Conservation (phyloP, 768 basidiomycete species). For the Mrakia frigida region DNA sequence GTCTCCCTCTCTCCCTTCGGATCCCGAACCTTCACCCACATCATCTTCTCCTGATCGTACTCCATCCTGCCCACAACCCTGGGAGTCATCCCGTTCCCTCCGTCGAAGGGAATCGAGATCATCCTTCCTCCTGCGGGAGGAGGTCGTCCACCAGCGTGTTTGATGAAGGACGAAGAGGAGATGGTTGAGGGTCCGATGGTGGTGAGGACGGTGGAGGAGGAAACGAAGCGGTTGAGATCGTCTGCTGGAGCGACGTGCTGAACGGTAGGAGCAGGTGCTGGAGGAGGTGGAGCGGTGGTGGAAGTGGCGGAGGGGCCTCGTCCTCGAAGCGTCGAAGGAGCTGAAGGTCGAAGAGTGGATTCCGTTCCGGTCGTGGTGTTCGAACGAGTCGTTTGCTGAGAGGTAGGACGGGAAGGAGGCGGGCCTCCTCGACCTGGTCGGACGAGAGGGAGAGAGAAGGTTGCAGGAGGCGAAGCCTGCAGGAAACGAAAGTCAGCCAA, state of each 20-base stretch:
- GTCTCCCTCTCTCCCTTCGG: slow-evolving; percentile 35
- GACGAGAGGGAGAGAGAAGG: not conserved
- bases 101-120: slow-evolving; percentile 73
- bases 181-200: slow-evolving; percentile 53
- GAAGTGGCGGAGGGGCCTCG: slow-evolving; percentile 49
- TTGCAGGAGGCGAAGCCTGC: not conserved
- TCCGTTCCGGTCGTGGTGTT: slow-evolving; percentile 2
- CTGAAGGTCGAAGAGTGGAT: not conserved
- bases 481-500: no score
- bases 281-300: slow-evolving; percentile 3
- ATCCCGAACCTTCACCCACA: slow-evolving; percentile 68
- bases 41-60: slow-evolving; percentile 75
- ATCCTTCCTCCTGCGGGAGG: slow-evolving; percentile 32
- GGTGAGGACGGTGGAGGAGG: slow-evolving; percentile 60
- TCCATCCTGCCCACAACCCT: slow-evolving; percentile 70
- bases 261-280: slow-evolving; percentile 38
- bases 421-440: slow-evolving; percentile 8
- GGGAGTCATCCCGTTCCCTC: slow-evolving; percentile 43
- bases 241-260: slow-evolving; percentile 44
- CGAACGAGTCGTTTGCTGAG: slow-evolving; percentile 12
- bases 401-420: slow-evolving; percentile 9
- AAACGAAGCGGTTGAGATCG: slow-evolving; percentile 83
- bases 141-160: slow-evolving; percentile 48
- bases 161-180: slow-evolving; percentile 75
- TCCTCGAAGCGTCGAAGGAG: not conserved